Conservation (phyloP, 768 basidiomycete species). For the Stropharia rugosoannulata region DNA sequence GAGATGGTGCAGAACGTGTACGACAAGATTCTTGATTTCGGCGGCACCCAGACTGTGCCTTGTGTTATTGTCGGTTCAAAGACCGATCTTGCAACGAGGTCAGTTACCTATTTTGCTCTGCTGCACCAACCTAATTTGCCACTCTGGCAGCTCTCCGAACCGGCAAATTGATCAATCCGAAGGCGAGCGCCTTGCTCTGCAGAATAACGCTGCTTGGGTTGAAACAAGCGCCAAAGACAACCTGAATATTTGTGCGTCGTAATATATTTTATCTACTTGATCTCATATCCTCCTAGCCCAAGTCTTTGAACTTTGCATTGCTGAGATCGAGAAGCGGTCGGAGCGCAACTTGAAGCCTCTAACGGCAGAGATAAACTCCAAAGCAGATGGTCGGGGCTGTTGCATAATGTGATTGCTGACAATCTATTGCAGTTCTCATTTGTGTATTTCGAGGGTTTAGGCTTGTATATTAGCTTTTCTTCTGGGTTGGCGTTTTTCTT, state of each 20-base stretch:
- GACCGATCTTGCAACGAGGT: slow-evolving; percentile 77
- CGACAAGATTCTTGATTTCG: slow-evolving; percentile 89
- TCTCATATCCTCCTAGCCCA: slow-evolving; percentile 40
- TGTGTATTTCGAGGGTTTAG: background rate
- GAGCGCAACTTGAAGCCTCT: slow-evolving; percentile 32
- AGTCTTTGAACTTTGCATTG: slow-evolving; percentile 81
- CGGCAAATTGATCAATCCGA: slow-evolving; percentile 70
- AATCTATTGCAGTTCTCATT: background rate
- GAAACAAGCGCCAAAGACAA: slow-evolving; percentile 87
- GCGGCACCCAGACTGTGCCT: slow-evolving; percentile 77
- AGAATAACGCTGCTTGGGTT: slow-evolving; percentile 72
- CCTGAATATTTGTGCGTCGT: slow-evolving; percentile 73
- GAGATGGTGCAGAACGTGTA: slow-evolving; percentile 90
- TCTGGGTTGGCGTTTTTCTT: background rate
- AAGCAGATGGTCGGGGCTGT: slow-evolving; percentile 36
- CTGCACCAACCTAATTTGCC: background rate
- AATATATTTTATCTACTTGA: background rate
- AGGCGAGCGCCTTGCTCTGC: slow-evolving; percentile 68
- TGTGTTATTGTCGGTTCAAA: slow-evolving; percentile 94
- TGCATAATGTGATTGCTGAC: slow-evolving; percentile 49
- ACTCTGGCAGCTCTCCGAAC: slow-evolving; percentile 24
- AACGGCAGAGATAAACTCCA: slow-evolving; percentile 33
- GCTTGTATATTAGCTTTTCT: too few species aligned
- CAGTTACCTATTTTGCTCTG: slow-evolving; percentile 22
- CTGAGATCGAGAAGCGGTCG: slow-evolving; percentile 73